Evolutionary conservation across 2,329 filamentous ascomycete species (phyloP).

Genomic region (Aspergillus intermedius): DNA sequence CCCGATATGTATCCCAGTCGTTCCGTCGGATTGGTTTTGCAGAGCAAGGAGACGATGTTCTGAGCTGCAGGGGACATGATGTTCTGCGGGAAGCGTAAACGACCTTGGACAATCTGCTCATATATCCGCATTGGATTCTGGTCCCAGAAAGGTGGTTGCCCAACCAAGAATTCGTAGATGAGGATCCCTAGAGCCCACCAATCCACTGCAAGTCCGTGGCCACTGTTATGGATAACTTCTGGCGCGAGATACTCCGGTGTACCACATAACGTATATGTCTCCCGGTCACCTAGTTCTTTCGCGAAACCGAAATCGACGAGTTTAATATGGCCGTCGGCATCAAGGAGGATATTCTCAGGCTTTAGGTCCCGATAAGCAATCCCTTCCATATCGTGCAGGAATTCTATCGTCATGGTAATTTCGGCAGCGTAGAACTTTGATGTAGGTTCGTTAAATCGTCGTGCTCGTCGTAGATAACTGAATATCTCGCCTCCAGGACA

Average conservation of each 20-base stretch:
- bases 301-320: slow-evolving; percentile 64
- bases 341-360: slow-evolving; percentile 61
- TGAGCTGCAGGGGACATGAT: slow-evolving; percentile 52
- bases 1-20: slow-evolving; percentile 58
- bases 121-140: slow-evolving; percentile 64
- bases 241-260: slow-evolving; percentile 63
- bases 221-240: slow-evolving; percentile 60
- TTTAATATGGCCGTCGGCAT: slow-evolving; percentile 59
- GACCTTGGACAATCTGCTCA: slow-evolving; percentile 60
- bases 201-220: slow-evolving; percentile 60
- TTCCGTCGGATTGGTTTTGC: slow-evolving; percentile 58
- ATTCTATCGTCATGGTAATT: slow-evolving; percentile 59
- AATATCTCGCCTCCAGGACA: slow-evolving; percentile 63
- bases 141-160: slow-evolving; percentile 63
- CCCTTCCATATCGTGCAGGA: slow-evolving; percentile 57
- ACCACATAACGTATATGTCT: slow-evolving; percentile 62
- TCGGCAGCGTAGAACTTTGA: slow-evolving; percentile 62
- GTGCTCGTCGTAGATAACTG: slow-evolving; percentile 56
- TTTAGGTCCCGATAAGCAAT: slow-evolving; percentile 62
- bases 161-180: slow-evolving; percentile 61
- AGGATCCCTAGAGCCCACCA: slow-evolving; percentile 65
- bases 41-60: slow-evolving; percentile 56
- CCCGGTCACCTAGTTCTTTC: slow-evolving; percentile 52
- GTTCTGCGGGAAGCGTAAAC: slow-evolving; percentile 53
- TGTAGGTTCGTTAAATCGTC: slow-evolving; percentile 57